These are phyloP conservation scores for Chytridium lagenaria DNA, from an alignment of 371 early-diverging fungal genomes.

Conservation along the genomic window DNA sequence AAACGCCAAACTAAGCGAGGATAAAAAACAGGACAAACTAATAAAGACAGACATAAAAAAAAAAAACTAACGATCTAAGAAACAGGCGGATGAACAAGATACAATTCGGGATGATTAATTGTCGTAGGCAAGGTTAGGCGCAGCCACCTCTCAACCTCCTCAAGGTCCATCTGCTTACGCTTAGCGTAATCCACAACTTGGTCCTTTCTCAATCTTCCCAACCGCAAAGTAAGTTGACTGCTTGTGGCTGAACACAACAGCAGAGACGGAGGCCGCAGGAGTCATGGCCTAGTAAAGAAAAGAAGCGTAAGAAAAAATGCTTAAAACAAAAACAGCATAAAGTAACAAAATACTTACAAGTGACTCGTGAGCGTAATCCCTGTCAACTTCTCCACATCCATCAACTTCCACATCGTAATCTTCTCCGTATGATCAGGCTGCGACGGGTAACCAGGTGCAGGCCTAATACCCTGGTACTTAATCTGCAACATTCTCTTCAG, in stretches of 20 bases:
- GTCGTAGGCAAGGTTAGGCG: slow-evolving; percentile 85
- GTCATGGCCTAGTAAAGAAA: slow-evolving; percentile 77
- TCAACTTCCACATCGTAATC: slow-evolving; percentile 85
- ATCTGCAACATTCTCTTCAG: slow-evolving; percentile 82
- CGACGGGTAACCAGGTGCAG: slow-evolving; percentile 75
- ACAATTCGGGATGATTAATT: too few species aligned
- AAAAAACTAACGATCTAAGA: too few species aligned
- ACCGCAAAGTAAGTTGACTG: slow-evolving; percentile 89
- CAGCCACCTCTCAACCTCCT: slow-evolving; percentile 85
- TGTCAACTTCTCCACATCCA: slow-evolving; percentile 73
- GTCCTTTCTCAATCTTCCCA: slow-evolving; percentile 89
- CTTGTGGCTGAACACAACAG: slow-evolving; percentile 76
- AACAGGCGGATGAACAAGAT: too few species aligned
- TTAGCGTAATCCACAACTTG: slow-evolving; percentile 81
- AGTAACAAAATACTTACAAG: slow-evolving; percentile 46
- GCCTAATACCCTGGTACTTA: slow-evolving; percentile 92
- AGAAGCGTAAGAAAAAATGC: too few species aligned
- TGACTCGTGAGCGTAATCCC: slow-evolving; percentile 88
- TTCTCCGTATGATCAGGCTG: slow-evolving; percentile 88
- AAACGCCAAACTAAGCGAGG: too few species aligned
- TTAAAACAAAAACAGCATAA: slow-evolving; percentile 1
- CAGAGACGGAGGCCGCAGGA: slow-evolving; percentile 87
- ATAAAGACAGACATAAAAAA: too few species aligned
- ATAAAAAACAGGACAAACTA: too few species aligned
- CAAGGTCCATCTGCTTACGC: slow-evolving; percentile 74